Conservation (phyloP, 2,329 filamentous ascomycete genomes). For the Phyllosticta capitalensis region DNA sequence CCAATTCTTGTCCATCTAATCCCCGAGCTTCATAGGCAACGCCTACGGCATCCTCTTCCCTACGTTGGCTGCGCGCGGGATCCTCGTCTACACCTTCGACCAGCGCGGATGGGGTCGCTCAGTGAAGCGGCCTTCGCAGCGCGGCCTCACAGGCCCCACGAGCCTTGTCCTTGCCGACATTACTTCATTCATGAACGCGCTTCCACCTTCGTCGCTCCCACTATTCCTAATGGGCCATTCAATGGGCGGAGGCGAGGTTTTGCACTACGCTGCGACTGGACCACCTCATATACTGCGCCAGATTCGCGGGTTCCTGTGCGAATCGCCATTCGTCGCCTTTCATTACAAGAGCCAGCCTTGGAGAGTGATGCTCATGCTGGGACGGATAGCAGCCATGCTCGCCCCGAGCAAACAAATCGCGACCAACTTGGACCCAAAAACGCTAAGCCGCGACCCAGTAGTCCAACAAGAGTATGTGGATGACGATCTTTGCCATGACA, state of each 20-base stretch:
- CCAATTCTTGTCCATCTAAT: background rate
- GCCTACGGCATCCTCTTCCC: conserved; percentile 69
- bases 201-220: conserved; percentile 41
- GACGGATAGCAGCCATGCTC: conserved; percentile 57
- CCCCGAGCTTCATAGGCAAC: conserved; percentile 40
- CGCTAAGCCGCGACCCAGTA: conserved; percentile 58
- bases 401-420: conserved; percentile 59
- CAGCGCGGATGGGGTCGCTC: conserved; percentile 83
- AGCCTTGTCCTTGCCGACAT: conserved; percentile 66
- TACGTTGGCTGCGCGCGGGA: conserved; percentile 57
- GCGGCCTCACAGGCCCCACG: conserved; percentile 67
- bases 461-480: conserved; percentile 51
- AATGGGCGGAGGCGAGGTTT: conserved; percentile 75
- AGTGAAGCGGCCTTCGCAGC: conserved; percentile 50
- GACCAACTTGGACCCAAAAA: conserved; percentile 53
- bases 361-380: conserved; percentile 52
- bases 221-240: conserved; percentile 83
- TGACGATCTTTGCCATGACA: conserved; percentile 70
- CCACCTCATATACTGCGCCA: conserved; percentile 44
- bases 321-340: conserved; percentile 72
- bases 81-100: conserved; percentile 70
- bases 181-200: conserved; percentile 58
- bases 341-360: conserved; percentile 55
- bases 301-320: conserved; percentile 65
- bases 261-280: conserved; percentile 47